These are phyloP conservation scores for Fusarium sarcochroum DNA, from an alignment of 2,329 filamentous ascomycete genomes.

Conservation along the genomic window DNA sequence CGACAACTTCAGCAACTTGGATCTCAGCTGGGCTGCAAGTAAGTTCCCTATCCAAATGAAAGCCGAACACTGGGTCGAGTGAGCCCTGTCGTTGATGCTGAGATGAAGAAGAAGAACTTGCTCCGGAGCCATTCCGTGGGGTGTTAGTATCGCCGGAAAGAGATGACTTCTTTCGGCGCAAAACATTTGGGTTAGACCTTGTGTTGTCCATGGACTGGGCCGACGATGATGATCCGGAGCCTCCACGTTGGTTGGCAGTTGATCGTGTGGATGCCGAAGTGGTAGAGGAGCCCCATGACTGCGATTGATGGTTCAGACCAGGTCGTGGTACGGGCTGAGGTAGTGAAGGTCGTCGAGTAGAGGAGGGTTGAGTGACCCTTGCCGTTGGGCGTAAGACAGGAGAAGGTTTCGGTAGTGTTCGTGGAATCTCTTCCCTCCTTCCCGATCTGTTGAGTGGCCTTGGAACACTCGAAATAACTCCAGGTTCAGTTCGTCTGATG, in stretches of 20 bases:
- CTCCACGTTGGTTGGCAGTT: constrained; percentile 51
- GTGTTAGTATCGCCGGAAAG: constrained; percentile 57
- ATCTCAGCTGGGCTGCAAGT: constrained; percentile 62
- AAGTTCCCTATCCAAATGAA: constrained; percentile 59
- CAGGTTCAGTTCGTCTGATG: constrained; percentile 47
- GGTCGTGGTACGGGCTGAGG: constrained; percentile 44
- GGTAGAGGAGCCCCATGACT: constrained; percentile 58
- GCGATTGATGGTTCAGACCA: constrained; percentile 58
- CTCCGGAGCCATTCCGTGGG: constrained; percentile 55
- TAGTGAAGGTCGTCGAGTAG: constrained; percentile 44
- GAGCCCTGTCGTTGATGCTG: constrained; percentile 56
- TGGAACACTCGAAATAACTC: constrained; percentile 37
- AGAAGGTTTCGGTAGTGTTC: constrained; percentile 36
- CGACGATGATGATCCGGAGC: constrained; percentile 54
- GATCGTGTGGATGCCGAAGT: constrained; percentile 52
- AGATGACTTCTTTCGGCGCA: constrained; percentile 66
- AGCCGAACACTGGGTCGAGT: constrained; percentile 52
- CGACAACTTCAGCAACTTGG: constrained; percentile 58
- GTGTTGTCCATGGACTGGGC: constrained; percentile 53
- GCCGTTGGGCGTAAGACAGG: constrained; percentile 34
- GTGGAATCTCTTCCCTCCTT: constrained; percentile 42
- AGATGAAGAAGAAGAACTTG: constrained; percentile 61
- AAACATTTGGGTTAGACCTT: constrained; percentile 58
- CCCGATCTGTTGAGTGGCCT: constrained; percentile 43
- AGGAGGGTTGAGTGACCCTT: constrained; percentile 44